phyloP scores from a whole-genome alignment of 2,329 filamentous ascomycete genomes.

The Peltaster fructicola region DNA sequence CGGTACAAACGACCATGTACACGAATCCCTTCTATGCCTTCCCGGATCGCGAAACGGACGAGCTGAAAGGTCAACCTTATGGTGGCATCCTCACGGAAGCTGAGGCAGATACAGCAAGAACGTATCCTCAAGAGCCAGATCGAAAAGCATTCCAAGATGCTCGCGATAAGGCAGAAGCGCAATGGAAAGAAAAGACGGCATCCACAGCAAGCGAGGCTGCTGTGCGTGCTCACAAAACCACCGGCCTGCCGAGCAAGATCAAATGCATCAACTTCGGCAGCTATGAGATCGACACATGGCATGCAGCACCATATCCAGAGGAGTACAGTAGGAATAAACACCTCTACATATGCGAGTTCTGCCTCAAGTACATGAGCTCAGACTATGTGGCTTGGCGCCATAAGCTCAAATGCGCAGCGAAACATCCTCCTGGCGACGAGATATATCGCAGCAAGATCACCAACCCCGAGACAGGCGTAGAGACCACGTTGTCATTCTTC shows the following conservation, averaged over 20 bases:
- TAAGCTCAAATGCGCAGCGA: constrained; percentile 84
- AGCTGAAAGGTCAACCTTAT: constrained; percentile 83
- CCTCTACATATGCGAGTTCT: constrained; percentile 98
- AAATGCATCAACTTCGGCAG: constrained; percentile 97
- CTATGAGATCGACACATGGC: constrained; percentile 98
- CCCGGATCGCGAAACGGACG: constrained; percentile 74
- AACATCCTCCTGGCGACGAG: constrained; percentile 92
- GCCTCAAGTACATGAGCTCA: constrained; percentile 98
- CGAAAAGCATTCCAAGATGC: constrained; percentile 77
- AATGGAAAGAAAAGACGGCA: constrained; percentile 58
- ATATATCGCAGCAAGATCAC: constrained; percentile 85
- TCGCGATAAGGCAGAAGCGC: constrained; percentile 77
- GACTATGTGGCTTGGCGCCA: constrained; percentile 97
- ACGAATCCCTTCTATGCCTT: constrained; percentile 75
- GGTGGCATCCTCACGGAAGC: constrained; percentile 78
- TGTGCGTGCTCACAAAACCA: constrained; percentile 41
- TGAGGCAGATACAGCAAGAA: constrained; percentile 83
- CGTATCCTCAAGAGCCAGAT: constrained; percentile 63
- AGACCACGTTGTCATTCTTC: constrained; percentile 53
- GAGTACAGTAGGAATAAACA: constrained; percentile 94
- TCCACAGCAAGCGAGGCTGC: constrained; percentile 47
- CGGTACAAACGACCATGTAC: constrained; percentile 44
- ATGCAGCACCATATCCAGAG: constrained; percentile 92
- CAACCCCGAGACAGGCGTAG: constrained; percentile 17
- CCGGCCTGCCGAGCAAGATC: constrained; percentile 86